Conservation (phyloP, 768 basidiomycete genomes). For the Tylopilus sp. region DNA sequence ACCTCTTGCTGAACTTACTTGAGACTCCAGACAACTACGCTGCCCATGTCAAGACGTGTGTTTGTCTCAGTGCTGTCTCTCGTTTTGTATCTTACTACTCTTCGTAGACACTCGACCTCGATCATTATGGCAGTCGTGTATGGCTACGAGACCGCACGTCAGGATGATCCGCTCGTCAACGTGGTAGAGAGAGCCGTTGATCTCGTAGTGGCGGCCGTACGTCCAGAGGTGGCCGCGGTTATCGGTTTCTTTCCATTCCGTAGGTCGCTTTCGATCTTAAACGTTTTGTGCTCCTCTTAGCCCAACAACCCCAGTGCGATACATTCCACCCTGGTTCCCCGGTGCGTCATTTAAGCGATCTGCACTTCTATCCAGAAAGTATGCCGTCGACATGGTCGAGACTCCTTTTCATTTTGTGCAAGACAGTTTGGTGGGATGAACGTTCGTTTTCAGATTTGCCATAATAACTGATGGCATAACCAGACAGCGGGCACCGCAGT, state of each 20-base stretch:
- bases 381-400: conserved; percentile 23
- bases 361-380: conserved; percentile 23
- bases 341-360: conserved; percentile 35
- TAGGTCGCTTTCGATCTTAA: conserved; percentile 20
- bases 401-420: conserved; percentile 34
- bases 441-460: neutral
- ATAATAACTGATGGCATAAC: neutral
- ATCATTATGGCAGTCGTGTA: conserved; percentile 32
- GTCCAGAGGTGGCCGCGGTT: conserved; percentile 30
- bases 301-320: conserved; percentile 28
- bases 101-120: conserved; percentile 21
- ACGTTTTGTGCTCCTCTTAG: neutral
- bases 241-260: conserved; percentile 38
- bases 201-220: conserved; percentile 19
- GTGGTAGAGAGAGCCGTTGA: conserved; percentile 26
- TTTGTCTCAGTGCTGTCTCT: neutral
- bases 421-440: conserved; percentile 29
- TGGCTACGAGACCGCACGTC: conserved; percentile 25
- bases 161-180: conserved; percentile 25
- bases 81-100: neutral
- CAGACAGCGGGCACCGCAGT: conserved; percentile 23
- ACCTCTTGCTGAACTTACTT: conserved; percentile 28
- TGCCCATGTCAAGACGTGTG: conserved; percentile 27
- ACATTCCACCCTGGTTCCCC: conserved; percentile 41
- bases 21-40: conserved; percentile 15